Base-by-base conservation (phyloP, 2,329 filamentous ascomycete species). In the Trichoderma sp. region DNA sequence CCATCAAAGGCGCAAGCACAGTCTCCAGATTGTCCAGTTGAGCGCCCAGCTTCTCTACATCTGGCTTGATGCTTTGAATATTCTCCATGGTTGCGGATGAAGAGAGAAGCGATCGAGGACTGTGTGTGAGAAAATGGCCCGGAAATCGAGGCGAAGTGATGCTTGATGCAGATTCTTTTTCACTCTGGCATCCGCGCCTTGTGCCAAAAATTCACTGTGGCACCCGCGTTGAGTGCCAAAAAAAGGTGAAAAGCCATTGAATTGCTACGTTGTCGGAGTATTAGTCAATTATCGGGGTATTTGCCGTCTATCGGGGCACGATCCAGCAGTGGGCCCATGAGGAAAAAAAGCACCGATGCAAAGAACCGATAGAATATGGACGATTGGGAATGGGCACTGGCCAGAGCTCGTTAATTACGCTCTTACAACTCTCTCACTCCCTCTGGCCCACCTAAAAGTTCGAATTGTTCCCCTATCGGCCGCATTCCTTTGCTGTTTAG, bases 11-110 rank as follows among this genome's bases (percentile, higher is more conserved):
- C 70, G 87, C 80, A 32, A 98, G 84, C 4, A 87, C 84, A 39
- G 89, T 86, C 76, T 96, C 88, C 56, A 98, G 85, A 66, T 90
- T 87, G 79, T 96, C 92, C 60, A 98, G 87, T 76, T 93, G 88
- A 72, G 87, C 86, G 72, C 93, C 90, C 61, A 97, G 87, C 77
- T 89, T 86, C 73, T 91, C 88, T 60, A 97, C 82, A 61, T 92
- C 86, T 34, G 90, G 87, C 10, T 85, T 80, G 64, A 95, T 83
- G 74, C 91, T 85, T 59, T 81, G 81, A 54, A 81, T 76, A 71
- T 79, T 78, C 37, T 79, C 69, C 81, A 83, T 82, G 29, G 1
- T 17, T 3, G 37, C 15, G 9, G 6, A n/a, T 19, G 22, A 53
- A 19, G 27, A 2, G 29, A 19, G 13, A n/a, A 13, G 3, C 5